phyloP scores from a whole-genome alignment of 768 basidiomycete species.

The Mycena galopus region DNA sequence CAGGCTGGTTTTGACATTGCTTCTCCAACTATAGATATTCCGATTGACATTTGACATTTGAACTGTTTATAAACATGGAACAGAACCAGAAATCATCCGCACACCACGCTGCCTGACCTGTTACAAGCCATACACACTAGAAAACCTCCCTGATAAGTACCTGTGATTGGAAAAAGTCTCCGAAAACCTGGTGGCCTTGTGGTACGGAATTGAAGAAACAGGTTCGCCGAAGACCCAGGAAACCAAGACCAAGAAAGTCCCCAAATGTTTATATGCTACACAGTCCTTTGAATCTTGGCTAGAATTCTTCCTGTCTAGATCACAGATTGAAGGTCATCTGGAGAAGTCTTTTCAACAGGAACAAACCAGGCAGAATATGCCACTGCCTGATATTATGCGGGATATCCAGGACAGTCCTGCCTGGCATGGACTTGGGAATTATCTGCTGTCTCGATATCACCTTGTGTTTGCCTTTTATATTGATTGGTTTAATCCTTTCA shows the following conservation, averaged over 20 bases:
- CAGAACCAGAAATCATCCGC: neutral
- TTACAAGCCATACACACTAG: neutral
- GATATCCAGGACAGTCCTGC: neutral
- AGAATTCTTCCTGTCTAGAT: neutral
- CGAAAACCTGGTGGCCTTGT: neutral
- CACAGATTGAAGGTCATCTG: neutral
- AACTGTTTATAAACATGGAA: neutral
- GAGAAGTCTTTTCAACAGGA: neutral
- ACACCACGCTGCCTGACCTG: slow-evolving; percentile 9
- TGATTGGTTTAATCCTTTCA: neutral
- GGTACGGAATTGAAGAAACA: neutral
- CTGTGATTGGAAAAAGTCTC: neutral
- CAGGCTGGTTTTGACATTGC: neutral
- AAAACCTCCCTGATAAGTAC: neutral
- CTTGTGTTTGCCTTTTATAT: neutral
- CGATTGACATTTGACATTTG: neutral
- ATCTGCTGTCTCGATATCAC: neutral
- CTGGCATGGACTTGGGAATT: neutral
- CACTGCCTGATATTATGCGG: neutral
- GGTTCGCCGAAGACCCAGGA: neutral
- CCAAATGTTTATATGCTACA: neutral
- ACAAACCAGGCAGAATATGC: neutral
- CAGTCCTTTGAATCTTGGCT: neutral
- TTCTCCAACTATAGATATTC: neutral
- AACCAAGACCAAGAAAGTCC: neutral